Evolutionary conservation across 208 protist genomes (phyloP).

Genomic region (Acanthamoeba rhysodes): DNA sequence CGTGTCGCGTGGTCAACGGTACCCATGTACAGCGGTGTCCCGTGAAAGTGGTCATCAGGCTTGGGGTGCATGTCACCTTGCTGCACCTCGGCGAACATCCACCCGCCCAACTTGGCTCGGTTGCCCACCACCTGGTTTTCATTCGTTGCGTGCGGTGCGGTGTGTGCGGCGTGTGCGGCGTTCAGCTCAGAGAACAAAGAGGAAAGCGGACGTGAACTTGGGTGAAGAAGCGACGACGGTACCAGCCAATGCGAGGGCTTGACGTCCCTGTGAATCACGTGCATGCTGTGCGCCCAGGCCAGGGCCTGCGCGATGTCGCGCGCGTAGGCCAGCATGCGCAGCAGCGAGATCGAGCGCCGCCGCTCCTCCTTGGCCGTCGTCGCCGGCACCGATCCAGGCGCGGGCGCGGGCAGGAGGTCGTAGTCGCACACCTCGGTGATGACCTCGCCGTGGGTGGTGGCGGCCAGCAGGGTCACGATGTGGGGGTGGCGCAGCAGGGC

Average conservation of each 20-base stretch:
- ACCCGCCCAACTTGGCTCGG: constrained; percentile 55
- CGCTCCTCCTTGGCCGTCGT: not conserved
- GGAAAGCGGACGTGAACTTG: too few relatives aligned
- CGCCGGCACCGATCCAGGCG: not conserved
- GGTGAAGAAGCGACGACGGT: not conserved
- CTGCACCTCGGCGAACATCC: constrained; percentile 74
- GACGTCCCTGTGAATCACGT: constrained; percentile 62
- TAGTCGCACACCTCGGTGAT: constrained; percentile 66
- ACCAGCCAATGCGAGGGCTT: constrained; percentile 70
- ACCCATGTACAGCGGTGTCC: constrained; percentile 68
- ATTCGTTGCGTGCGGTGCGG: not conserved
- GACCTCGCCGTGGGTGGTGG: constrained; percentile 26
- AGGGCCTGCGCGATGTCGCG: constrained; percentile 54
- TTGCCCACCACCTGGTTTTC: not conserved
- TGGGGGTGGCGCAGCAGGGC: constrained; percentile 66
- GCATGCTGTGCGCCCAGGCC: constrained; percentile 36
- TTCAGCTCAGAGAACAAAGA: too few relatives aligned
- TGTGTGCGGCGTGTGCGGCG: too few relatives aligned
- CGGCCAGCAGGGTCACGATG: constrained; percentile 50
- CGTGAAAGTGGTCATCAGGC: constrained; percentile 61
- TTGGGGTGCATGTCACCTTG: not conserved
- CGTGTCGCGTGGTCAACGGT: too few relatives aligned
- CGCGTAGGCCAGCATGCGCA: not conserved
- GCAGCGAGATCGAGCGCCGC: not conserved
- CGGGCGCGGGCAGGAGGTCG: constrained; percentile 1